Base-by-base conservation (phyloP, 768 basidiomycete species). In the Psilocybe tampanensis region DNA sequence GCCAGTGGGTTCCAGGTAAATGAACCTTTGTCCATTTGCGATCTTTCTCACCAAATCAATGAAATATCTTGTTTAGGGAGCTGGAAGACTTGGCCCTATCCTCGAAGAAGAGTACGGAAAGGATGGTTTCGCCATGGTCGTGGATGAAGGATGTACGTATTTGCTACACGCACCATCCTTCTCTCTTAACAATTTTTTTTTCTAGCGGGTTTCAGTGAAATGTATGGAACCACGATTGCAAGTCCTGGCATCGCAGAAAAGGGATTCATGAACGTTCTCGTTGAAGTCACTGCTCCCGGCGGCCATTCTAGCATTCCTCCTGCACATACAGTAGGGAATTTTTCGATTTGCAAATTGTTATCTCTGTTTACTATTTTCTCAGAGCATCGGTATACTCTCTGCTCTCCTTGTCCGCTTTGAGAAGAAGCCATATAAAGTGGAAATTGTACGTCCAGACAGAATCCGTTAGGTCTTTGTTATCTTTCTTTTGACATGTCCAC, bases 261-360 rank as follows among this genome's bases (percentile, higher is more conserved):
- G 68, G 93, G 93, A 6, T 84, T 79, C 54, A 43, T 88, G 8
- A 78, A 90, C 64, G 80, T 86, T 17, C 74, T 70, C 34, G 75
- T 94, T n/a, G 80, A 86, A 54, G 84, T 95, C 8, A 72, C 79
- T 13, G 76, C 87, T 0, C 77, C 86, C 0, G 94, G 94, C 5
- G 94, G 94, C 0, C 95, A 95, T 70, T 94, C 93, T 0, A 90
- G 88, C 63, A 74, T 94, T 13, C 95, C 95, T 15, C 92, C 90
- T 15, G 64, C 72, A 2, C 93, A 97, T 62, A 96, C 94, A 2
- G 89, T 85, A 66, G 61, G 78, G 60, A 2, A 19, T 56, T 29
- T 8, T 39, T 13, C 36, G 18, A 43, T 2, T 26, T 8, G n/a
- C 19, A 34, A 6, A 2, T 23, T 15, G 44, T 22, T n/a, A 12